A percentile compares a stretch with the other conserved stretches of the same genome.
These are phyloP conservation scores for Ormosia emarginata DNA, from an alignment of 306 rosid species.

Conservation along the genomic window DNA sequence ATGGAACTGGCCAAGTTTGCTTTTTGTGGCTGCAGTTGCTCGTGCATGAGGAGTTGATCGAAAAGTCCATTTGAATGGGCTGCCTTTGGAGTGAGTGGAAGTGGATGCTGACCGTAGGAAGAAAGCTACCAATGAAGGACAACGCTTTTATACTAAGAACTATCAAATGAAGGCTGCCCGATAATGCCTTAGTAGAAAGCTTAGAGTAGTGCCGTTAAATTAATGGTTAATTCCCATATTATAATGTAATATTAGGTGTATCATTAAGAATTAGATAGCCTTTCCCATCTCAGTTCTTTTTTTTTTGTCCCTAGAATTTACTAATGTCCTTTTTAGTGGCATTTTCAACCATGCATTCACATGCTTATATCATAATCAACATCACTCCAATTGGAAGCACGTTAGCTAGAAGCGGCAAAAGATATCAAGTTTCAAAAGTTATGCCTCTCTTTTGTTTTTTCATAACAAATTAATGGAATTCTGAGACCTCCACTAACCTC, in stretches of 20 bases:
- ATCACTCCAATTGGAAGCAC: not conserved
- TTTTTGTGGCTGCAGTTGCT: not conserved
- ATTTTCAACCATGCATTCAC: not conserved
- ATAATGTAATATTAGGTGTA: not conserved
- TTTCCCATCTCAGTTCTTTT: not conserved
- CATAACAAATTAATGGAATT: slow-evolving; percentile 14
- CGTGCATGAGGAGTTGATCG: not conserved
- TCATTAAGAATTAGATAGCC: not conserved
- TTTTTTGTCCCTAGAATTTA: not conserved
- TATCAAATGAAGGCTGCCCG: not conserved
- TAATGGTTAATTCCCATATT: not conserved
- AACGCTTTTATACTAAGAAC: not conserved
- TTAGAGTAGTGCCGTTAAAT: not conserved
- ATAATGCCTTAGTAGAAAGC: not conserved
- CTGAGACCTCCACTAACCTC: slow-evolving; percentile 8
- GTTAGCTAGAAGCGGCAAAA: not conserved
- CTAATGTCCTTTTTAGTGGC: not conserved
- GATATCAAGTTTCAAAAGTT: not conserved
- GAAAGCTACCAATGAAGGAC: not conserved
- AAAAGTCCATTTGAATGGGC: not conserved
- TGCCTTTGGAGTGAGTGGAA: slow-evolving; percentile 4
- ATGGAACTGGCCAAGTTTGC: slow-evolving; percentile 1
- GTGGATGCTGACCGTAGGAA: slow-evolving; percentile 2
- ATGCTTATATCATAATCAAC: not conserved
- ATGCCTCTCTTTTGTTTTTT: not conserved